phyloP scores from a whole-genome alignment of 2,329 filamentous ascomycete genomes.

The Rachicladosporium sp. region DNA sequence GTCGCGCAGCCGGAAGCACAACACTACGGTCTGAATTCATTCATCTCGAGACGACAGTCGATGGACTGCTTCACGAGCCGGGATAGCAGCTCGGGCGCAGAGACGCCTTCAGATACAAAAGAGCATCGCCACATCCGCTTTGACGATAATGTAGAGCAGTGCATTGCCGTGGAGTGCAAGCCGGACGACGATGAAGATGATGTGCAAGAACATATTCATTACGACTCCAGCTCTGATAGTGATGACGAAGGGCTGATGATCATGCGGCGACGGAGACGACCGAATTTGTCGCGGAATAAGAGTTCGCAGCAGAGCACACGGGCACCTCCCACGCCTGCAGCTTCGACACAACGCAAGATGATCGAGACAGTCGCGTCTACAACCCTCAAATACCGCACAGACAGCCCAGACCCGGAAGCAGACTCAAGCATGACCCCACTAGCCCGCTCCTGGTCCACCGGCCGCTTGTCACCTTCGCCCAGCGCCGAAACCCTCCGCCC shows the following conservation, averaged over 20 bases:
- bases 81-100: constrained; percentile 52
- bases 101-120: constrained; percentile 43
- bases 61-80: constrained; percentile 50
- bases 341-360: constrained; percentile 45
- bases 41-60: constrained; percentile 48
- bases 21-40: constrained; percentile 47
- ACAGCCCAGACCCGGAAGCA: constrained; percentile 49
- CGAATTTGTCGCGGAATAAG: constrained; percentile 12
- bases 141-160: constrained; percentile 90
- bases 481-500: constrained; percentile 75
- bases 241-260: constrained; percentile 70
- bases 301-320: too few relatives aligned
- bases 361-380: constrained; percentile 83
- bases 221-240: constrained; percentile 21
- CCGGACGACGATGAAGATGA: constrained; percentile 60
- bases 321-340: constrained; percentile 37
- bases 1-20: constrained; percentile 34
- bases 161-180: constrained; percentile 83
- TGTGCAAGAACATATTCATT: constrained; percentile 24
- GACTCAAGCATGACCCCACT: constrained; percentile 6
- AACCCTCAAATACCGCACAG: constrained; percentile 70
- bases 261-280: constrained; percentile 54
- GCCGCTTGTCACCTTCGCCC: constrained; percentile 53
- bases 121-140: constrained; percentile 87
- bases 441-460: constrained; percentile 4